Evolutionary conservation across 1,284 basidiomycete species (phyloP), one percentile per base, ranked within the genome.

Genomic region (Apiotrichum montevideense): DNA sequence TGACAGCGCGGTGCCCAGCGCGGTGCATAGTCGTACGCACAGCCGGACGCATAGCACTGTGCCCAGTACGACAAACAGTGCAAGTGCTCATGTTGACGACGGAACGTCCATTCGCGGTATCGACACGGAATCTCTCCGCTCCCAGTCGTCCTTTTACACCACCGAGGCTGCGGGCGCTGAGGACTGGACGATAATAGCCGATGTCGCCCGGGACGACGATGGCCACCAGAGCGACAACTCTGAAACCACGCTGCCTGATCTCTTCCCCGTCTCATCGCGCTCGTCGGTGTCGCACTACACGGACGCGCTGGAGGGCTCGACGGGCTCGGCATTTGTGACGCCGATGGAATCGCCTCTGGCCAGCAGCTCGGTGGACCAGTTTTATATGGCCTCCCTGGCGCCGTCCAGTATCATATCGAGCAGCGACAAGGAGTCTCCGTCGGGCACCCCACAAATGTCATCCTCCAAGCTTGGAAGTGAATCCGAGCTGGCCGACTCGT

Each of bases 281-380:
- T 68, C 61, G 4, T 44, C 41, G 3, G 37, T 54, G 7, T 55
- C 61, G 8, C 51, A 61, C 46, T 62, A 62, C 52, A 37, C 52
- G 21, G 52, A 54, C 21, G 60, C 60, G 8, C 32, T 39, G 34
- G 57, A 58, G 5, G 52, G 44, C 4, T 8, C 6, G 10, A 15
- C 9, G 8, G 37, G 8, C 9, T 39, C 37, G 9, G 9, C 8
- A 8, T 42, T 42, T 42, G 6, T 7, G 8, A 33, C 44, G 21
- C 44, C 44, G 34, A 35, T 9, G 46, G 32, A 14, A 34, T 35
- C 46, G 34, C 46, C 33, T 4, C 6, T 47, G 46, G 44, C 21
- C 44, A 32, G 15, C n/a, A 32, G 15, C n/a, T 10, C 44, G 6
- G 41, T 42, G 41, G 41, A 42, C 41, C 11, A n/a, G 11, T 14